Conservation (phyloP, 1,284 basidiomycete genomes). For the Cystobasidiaceae sp. region DNA sequence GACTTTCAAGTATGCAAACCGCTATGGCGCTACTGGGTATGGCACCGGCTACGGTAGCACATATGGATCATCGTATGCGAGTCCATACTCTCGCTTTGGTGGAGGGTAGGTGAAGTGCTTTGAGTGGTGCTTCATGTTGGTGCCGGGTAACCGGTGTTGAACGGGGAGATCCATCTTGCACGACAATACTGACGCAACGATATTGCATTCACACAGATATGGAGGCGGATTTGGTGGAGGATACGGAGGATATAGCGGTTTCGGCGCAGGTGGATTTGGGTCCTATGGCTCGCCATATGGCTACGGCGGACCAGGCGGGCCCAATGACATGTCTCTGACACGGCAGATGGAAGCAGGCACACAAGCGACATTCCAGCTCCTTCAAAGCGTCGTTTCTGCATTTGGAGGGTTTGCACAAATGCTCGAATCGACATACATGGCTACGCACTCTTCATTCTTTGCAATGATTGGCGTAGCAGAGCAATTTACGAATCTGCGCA, state of each 20-base stretch:
- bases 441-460: conserved; percentile 96
- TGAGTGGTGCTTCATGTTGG: too few species aligned
- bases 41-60: conserved; percentile 45
- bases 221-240: conserved; percentile 50
- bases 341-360: conserved; percentile 43
- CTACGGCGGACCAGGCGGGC: conserved; percentile 72
- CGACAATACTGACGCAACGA: background rate
- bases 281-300: conserved; percentile 20
- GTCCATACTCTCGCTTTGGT: conserved; percentile 54
- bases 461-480: conserved; percentile 98
- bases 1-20: too few species aligned
- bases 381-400: conserved; percentile 92
- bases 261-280: conserved; percentile 35
- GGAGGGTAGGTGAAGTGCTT: conserved; percentile 35
- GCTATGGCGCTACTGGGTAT: conserved; percentile 7
- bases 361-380: conserved; percentile 62
- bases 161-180: background rate
- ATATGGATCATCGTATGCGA: conserved; percentile 45
- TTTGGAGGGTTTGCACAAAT: conserved; percentile 96
- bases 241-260: conserved; percentile 48
- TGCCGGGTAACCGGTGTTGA: background rate
- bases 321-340: conserved; percentile 49
- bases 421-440: conserved; percentile 97
- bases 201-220: conserved; percentile 38
- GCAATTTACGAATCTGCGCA: conserved; percentile 84